Percentiles rank a stretch among this genome's conserved stretches.
phyloP scores from a whole-genome alignment of 1,284 basidiomycete genomes.

The Schizophyllum amplum region DNA sequence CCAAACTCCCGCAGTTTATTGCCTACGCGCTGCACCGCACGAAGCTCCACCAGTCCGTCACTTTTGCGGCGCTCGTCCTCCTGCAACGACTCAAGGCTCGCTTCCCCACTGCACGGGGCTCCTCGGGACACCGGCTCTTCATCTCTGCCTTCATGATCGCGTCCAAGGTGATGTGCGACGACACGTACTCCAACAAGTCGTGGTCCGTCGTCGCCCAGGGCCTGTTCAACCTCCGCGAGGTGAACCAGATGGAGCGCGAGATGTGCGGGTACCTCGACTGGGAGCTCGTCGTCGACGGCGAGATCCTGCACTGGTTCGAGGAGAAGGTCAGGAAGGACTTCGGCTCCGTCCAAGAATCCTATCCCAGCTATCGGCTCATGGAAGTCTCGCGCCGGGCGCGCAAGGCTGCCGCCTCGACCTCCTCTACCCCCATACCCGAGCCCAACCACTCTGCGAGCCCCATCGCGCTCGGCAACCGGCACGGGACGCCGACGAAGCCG shows the following conservation, averaged over 20 bases:
- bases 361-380: slow-evolving; percentile 50
- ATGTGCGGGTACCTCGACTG: slow-evolving; percentile 92
- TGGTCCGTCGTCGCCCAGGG: slow-evolving; percentile 92
- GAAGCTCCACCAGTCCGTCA: slow-evolving; percentile 75
- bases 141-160: slow-evolving; percentile 94
- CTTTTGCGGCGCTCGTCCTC: slow-evolving; percentile 79
- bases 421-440: slow-evolving; percentile 42
- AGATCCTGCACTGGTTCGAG: slow-evolving; percentile 61
- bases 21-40: slow-evolving; percentile 89
- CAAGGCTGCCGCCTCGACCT: slow-evolving; percentile 32
- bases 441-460: slow-evolving; percentile 41
- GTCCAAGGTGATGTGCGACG: slow-evolving; percentile 88
- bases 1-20: slow-evolving; percentile 72
- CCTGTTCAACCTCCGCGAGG: slow-evolving; percentile 84
- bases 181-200: slow-evolving; percentile 94
- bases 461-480: slow-evolving; percentile 15
- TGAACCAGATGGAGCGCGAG: slow-evolving; percentile 95
- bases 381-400: slow-evolving; percentile 46
- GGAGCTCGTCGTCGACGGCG: slow-evolving; percentile 75
- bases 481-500: slow-evolving; percentile 21
- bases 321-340: slow-evolving; percentile 56
- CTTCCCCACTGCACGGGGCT: slow-evolving; percentile 87
- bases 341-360: slow-evolving; percentile 36
- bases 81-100: slow-evolving; percentile 83
- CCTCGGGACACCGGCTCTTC: slow-evolving; percentile 86